A percentile compares a stretch with the other conserved stretches of the same genome.
phyloP scores from a whole-genome alignment of 441 rosid species.

The Mallotus repandus region DNA sequence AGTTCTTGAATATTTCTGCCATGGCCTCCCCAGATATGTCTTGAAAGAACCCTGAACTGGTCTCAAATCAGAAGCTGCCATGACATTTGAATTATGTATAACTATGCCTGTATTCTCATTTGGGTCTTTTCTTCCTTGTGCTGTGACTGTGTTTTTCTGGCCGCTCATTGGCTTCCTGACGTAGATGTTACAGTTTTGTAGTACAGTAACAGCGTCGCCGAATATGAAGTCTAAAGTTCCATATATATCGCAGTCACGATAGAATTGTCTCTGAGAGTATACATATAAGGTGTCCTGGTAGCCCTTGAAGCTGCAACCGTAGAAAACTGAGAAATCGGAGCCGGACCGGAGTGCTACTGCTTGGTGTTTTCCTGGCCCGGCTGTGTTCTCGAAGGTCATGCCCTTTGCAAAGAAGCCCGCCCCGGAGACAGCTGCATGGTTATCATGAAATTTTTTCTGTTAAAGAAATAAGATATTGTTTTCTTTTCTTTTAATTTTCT shows the following conservation, averaged over 20 bases:
- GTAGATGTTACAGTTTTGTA: slow-evolving; percentile 52
- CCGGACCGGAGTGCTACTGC: slow-evolving; percentile 78
- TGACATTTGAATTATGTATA: slow-evolving; percentile 68
- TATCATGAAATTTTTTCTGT: background rate
- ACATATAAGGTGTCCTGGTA: slow-evolving; percentile 89
- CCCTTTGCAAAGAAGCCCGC: slow-evolving; percentile 71
- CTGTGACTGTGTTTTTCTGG: slow-evolving; percentile 61
- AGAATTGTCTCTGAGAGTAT: slow-evolving; percentile 78
- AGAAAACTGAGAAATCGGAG: slow-evolving; percentile 69
- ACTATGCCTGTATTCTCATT: slow-evolving; percentile 65
- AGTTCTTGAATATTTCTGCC: slow-evolving; percentile 76
- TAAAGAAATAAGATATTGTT: background rate
- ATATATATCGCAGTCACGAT: slow-evolving; percentile 59
- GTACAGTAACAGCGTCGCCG: slow-evolving; percentile 47
- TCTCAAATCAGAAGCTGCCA: slow-evolving; percentile 54
- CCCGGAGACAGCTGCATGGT: slow-evolving; percentile 66
- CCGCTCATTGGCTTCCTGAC: slow-evolving; percentile 40
- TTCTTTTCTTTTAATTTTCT: too few relatives aligned
- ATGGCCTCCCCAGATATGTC: slow-evolving; percentile 82
- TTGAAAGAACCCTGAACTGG: slow-evolving; percentile 44
- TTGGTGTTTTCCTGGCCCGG: slow-evolving; percentile 78
- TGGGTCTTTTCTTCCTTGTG: slow-evolving; percentile 54
- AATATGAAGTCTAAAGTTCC: slow-evolving; percentile 71
- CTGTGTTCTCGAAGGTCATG: slow-evolving; percentile 86
- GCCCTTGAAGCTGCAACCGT: slow-evolving; percentile 62